Base-by-base conservation (phyloP, 2,329 filamentous ascomycete genomes). In the Calonectria ilicicola region DNA sequence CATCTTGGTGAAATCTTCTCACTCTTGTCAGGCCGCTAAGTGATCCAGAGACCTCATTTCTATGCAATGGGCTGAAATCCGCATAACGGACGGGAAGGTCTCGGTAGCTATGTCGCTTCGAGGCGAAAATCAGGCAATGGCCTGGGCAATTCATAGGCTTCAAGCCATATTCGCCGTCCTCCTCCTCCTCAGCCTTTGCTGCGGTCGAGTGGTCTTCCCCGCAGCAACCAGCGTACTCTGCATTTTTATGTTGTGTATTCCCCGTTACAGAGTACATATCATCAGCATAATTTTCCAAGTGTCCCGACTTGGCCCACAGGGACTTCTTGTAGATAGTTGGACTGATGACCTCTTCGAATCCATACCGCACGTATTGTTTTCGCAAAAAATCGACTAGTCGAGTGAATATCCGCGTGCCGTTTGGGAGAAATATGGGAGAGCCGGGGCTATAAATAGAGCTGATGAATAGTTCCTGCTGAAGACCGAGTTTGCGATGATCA, bases 101-200 rank as follows among this genome's bases (percentile, higher is more conserved):
- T 75, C 93, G 90, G 83, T 96, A 96, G 77, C 93, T 95, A 73
- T 92, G 91, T 70, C 89, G 89, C 76, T 93, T 90, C 58, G 93
- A 93, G 72, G 90, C 92, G 82, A 97, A 98, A 74, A 98, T 90
- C 75, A 98, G 87, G 81, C 95, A 97, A 83, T 98, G 95, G 3
- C 95, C 95, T 0, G 95, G 95, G 81, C 95, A 98, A 81, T 98
- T 98, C 95, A 98, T 98, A 17, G 95, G 95, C 83, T 98, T 98
- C 77, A 98, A 86, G 21, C 94, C 94, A 83, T 94, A 97, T 74
- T 94, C 93, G 75, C 93, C 91, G 73, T 91, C 89, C 72, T 90
- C 89, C 74, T 93, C 91, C 73, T 92, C 90, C 23, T 81, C 81
- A 0, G 78, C 70, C 56, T 75, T 77, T 51, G 72, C 47, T 27